Conservation (phyloP, 2,329 filamentous ascomycete species). For the Phoma sp. region DNA sequence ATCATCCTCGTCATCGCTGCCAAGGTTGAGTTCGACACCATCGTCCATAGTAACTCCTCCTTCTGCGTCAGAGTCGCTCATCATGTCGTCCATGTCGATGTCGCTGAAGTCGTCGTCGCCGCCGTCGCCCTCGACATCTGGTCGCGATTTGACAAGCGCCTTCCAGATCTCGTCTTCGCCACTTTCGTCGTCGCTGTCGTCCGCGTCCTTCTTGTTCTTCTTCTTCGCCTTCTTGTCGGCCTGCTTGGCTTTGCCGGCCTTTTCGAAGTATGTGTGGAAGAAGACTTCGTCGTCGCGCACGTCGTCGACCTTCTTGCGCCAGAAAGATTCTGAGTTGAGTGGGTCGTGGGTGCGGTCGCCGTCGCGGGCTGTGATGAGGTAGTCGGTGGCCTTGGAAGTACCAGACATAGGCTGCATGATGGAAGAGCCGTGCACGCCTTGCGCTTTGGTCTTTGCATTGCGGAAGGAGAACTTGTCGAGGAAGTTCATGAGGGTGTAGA, state of each 20-base stretch:
- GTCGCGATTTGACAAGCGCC: slow-evolving; percentile 80
- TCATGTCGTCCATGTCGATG: slow-evolving; percentile 55
- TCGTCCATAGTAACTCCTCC: slow-evolving; percentile 50
- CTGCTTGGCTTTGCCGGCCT: slow-evolving; percentile 61
- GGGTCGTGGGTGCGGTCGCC: slow-evolving; percentile 65
- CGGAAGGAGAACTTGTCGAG: slow-evolving; percentile 98
- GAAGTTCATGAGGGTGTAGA: slow-evolving; percentile 93
- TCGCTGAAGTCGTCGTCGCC: slow-evolving; percentile 64
- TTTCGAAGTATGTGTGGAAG: slow-evolving; percentile 96
- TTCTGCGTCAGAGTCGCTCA: slow-evolving; percentile 55
- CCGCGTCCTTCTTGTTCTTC: slow-evolving; percentile 52
- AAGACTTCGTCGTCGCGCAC: slow-evolving; percentile 93
- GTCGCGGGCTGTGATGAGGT: slow-evolving; percentile 67
- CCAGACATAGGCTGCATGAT: slow-evolving; percentile 94
- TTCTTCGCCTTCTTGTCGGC: slow-evolving; percentile 65
- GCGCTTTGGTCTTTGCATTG: slow-evolving; percentile 74
- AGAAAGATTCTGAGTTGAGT: slow-evolving; percentile 89
- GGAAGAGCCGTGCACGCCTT: slow-evolving; percentile 74
- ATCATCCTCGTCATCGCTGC: slow-evolving; percentile 57
- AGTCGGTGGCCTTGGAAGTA: slow-evolving; percentile 63
- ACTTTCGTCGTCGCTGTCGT: slow-evolving; percentile 57
- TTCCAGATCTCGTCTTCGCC: slow-evolving; percentile 89
- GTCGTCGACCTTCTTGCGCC: slow-evolving; percentile 86
- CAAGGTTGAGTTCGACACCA: slow-evolving; percentile 53
- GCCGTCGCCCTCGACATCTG: slow-evolving; percentile 74